Evolutionary conservation across 441 rosid species (phyloP), one percentile per base, ranked within the genome.

Genomic region (Populus hybrid): DNA sequence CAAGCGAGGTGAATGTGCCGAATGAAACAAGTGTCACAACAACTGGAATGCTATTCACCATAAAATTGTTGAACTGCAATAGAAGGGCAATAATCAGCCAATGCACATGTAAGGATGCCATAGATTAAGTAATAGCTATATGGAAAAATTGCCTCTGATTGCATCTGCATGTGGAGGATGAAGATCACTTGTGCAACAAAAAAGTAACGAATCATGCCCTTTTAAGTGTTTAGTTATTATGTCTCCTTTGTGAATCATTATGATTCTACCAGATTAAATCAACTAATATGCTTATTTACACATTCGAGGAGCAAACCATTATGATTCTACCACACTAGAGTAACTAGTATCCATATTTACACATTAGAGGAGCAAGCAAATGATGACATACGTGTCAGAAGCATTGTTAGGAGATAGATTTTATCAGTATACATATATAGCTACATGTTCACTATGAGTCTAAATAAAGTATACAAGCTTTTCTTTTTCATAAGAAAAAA

Each of bases 11-110:
- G 81, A 94, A 94, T 78, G 88, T 82, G 74, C 99, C 97, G 78
- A 97, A 97, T 69, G 98, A 97, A 81, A 91, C 86, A 70, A 94
- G 90, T 1, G 97, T 93, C 85, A 95, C 98, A 59, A 94, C 89
- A 66, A 93, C 94, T 26, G 99, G 99, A 72, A 91, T 92, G 88
- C 93, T 92, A 82, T 92, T 95, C 77, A 97, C 83, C 71, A 92
- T 79, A 82, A 95, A 97, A 85, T 90, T 86, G 85, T 95, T 97
- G 24, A 87, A 88, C 99, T 97, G 98, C 88, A 90, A 78, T 3
- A 86, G 38, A 76, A 88, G 50, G 70, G 65, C 78, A 84, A 21
- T 66, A 73, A 70, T 84, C 30, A 76, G 75, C 11, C 12, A 72
- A 46, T 9, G 67, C 8, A 26, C 42, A 76, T 40, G 63, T 57